These are phyloP conservation scores for Citrullus mucosospermus DNA, from an alignment of 306 rosid species.

Conservation along the genomic window DNA sequence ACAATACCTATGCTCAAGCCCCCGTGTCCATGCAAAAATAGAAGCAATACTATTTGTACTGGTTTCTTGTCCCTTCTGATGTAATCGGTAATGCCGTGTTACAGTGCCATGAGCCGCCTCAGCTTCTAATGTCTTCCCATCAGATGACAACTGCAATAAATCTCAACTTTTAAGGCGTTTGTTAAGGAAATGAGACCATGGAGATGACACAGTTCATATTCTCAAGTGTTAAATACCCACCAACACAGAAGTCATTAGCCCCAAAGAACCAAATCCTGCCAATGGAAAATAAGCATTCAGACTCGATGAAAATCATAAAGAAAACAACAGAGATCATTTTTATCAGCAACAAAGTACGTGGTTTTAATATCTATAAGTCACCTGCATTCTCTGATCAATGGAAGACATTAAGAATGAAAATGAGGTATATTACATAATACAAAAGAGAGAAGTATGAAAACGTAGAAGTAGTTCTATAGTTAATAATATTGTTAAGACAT, in stretches of 20 bases:
- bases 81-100: slow-evolving; percentile 79
- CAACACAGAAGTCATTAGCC: slow-evolving; percentile 95
- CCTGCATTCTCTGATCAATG: background rate
- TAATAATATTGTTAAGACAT: background rate
- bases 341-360: background rate
- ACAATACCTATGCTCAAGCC: slow-evolving; percentile 81
- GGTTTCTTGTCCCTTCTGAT: slow-evolving; percentile 92
- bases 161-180: background rate
- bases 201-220: background rate
- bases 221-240: slow-evolving; percentile 25
- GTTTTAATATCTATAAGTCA: background rate
- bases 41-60: slow-evolving; percentile 98
- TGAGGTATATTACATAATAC: background rate
- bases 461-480: background rate
- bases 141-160: slow-evolving; percentile 73
- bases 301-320: slow-evolving; percentile 6
- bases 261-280: slow-evolving; percentile 96
- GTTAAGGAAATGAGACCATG: slow-evolving; percentile 8
- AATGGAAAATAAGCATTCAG: slow-evolving; percentile 13
- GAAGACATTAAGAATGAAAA: background rate
- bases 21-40: slow-evolving; percentile 96
- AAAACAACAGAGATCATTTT: background rate
- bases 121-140: slow-evolving; percentile 92
- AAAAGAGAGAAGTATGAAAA: background rate
- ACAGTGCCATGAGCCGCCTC: slow-evolving; percentile 99